Evolutionary conservation across 2,329 filamentous ascomycete genomes (phyloP), one percentile per base, ranked within the genome.

Genomic region (Alternaria rosae): DNA sequence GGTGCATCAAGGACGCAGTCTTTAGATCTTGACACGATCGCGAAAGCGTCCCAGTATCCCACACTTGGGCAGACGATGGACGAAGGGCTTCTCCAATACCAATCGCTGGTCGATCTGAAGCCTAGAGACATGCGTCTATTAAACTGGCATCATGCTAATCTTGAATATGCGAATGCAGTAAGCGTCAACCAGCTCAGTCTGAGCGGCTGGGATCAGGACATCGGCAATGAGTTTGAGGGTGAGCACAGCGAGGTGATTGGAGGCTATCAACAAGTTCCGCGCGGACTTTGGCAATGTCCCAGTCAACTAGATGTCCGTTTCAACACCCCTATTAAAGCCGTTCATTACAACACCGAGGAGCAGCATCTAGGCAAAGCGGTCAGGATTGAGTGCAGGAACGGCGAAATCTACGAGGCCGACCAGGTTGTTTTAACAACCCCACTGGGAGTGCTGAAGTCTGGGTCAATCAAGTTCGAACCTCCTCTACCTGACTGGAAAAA

Each of bases 91-190:
- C 86, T 86, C 17, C 94, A 98, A 77, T 99, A 97, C 76, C 90
- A 92, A 72, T 85, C 87, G 30, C 86, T 99, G 51, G 86, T 98
- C 26, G 90, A 97, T 61, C 82, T 99, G 54, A 92, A 89, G 13
- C 87, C 94, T 1, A 92, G 93, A 75, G 95, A 99, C 73, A 90
- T 97, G 79, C 88, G 95, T 47, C 84, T 99, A 15, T 86, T 98
- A 73, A 99, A 97, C 75, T 99, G 95, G 95, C 96, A 99, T 79
- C 91, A 97, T 78, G 96, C 96, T 67, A 99, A 99, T 75, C 85
- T 99, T 13, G 95, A 99, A 79, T 99, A 99, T 76, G 96, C 94
- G 65, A 99, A 98, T 78, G 95, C 95, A 2, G 92, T 90, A 2
- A 96, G 93, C 68, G 89, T 97, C 57, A 90, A 91, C 67, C 91